Evolutionary conservation across 2,329 filamentous ascomycete genomes (phyloP).

Genomic region (Diaporthe australafricana): DNA sequence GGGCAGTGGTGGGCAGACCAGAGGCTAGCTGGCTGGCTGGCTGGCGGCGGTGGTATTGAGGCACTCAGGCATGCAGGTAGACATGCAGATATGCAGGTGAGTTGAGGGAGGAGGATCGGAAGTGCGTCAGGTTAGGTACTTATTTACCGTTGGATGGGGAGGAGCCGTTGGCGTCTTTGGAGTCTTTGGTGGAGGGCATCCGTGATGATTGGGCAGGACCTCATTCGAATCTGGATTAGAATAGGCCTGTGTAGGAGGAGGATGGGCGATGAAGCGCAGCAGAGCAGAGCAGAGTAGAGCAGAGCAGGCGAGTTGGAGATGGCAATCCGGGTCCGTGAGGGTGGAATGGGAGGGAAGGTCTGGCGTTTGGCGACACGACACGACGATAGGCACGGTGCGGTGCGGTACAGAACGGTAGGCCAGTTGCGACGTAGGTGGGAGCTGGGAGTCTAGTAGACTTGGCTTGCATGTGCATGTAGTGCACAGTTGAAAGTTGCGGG

Average conservation of each 20-base stretch:
- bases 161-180: slow-evolving; percentile 36
- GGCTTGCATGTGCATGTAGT: slow-evolving; percentile 13
- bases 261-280: neutral
- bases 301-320: slow-evolving; percentile 17
- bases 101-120: slow-evolving; percentile 24
- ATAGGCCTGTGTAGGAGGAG: neutral
- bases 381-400: slow-evolving; percentile 5
- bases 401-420: neutral
- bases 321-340: slow-evolving; percentile 13
- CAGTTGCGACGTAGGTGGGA: neutral
- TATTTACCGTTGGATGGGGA: slow-evolving; percentile 38
- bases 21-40: neutral
- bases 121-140: slow-evolving; percentile 21
- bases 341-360: slow-evolving; percentile 13
- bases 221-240: neutral
- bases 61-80: neutral
- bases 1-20: neutral
- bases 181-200: slow-evolving; percentile 36
- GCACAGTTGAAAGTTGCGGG: neutral
- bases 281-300: neutral
- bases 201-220: slow-evolving; percentile 29
- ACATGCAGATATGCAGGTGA: slow-evolving; percentile 3
- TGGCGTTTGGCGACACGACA: neutral
- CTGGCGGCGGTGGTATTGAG: neutral
- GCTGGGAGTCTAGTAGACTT: neutral